These are phyloP conservation scores for Paecilomyces variotii DNA, from an alignment of 2,329 filamentous ascomycete species.

Conservation along the genomic window DNA sequence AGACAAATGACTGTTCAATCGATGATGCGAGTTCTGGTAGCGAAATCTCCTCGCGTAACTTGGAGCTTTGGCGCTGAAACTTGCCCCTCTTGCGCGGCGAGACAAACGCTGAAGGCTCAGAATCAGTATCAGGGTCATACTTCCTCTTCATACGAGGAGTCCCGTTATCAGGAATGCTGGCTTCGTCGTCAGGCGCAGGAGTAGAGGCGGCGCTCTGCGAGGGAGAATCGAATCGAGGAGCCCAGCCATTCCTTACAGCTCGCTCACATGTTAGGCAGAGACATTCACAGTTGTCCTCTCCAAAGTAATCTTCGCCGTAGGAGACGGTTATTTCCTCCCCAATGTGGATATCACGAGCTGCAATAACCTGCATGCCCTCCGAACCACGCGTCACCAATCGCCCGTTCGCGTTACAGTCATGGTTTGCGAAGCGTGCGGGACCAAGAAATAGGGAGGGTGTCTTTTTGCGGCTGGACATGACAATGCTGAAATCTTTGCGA, in stretches of 20 bases:
- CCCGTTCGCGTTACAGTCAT: constrained; percentile 92
- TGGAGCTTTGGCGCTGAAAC: constrained; percentile 26
- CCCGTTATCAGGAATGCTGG: constrained; percentile 8
- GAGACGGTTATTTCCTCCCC: constrained; percentile 96
- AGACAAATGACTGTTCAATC: constrained; percentile 8
- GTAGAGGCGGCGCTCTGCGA: constrained; percentile 26
- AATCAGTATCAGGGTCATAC: constrained; percentile 17
- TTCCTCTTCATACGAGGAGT: constrained; percentile 22
- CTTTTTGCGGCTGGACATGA: constrained; percentile 87
- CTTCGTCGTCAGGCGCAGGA: constrained; percentile 20
- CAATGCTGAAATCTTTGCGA: constrained; percentile 93
- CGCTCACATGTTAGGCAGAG: constrained; percentile 82
- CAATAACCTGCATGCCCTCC: constrained; percentile 84
- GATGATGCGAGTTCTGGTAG: constrained; percentile 20
- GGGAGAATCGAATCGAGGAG: constrained; percentile 36
- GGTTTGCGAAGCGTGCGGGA: constrained; percentile 91
- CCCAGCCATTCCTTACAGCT: constrained; percentile 73
- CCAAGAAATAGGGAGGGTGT: constrained; percentile 87
- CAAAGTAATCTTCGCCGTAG: constrained; percentile 95
- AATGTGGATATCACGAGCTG: constrained; percentile 68
- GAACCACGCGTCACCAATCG: constrained; percentile 74
- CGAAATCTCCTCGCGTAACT: constrained; percentile 29
- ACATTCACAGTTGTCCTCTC: constrained; percentile 89
- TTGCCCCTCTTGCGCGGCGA: constrained; percentile 27
- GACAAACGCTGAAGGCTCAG: constrained; percentile 15